Conservation (phyloP, 306 rosid species). For the Castanopsis chinensis region DNA sequence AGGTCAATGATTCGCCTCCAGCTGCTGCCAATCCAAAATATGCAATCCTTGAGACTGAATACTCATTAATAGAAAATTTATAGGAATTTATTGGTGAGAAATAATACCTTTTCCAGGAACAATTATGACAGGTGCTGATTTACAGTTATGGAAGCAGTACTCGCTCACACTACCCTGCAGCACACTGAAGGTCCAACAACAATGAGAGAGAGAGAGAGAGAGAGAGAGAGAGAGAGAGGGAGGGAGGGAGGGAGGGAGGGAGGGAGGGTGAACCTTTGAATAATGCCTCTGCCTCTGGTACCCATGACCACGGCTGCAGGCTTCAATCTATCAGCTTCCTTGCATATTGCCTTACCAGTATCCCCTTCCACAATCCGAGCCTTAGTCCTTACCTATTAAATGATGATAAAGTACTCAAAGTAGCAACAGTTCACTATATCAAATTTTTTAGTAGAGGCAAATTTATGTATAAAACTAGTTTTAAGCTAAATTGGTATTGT, state of each 20-base stretch:
- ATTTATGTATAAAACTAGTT: neutral
- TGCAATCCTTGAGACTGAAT: neutral
- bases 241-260: neutral
- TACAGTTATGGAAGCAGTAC: slow-evolving; percentile 72
- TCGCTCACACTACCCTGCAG: slow-evolving; percentile 87
- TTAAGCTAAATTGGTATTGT: neutral
- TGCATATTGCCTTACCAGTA: slow-evolving; percentile 69
- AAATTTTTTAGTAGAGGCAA: neutral
- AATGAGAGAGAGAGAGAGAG: neutral
- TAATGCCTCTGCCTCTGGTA: slow-evolving; percentile 66
- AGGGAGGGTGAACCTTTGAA: slow-evolving; percentile 47
- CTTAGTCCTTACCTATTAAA: slow-evolving; percentile 52
- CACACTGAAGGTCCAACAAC: slow-evolving; percentile 49
- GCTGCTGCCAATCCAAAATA: slow-evolving; percentile 46
- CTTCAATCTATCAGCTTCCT: slow-evolving; percentile 62
- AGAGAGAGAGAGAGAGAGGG: neutral
- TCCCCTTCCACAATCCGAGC: slow-evolving; percentile 79
- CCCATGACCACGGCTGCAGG: slow-evolving; percentile 78
- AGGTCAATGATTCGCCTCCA: slow-evolving; percentile 62
- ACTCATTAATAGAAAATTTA: neutral
- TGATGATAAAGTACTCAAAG: neutral
- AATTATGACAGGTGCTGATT: slow-evolving; percentile 75
- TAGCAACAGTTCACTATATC: neutral
- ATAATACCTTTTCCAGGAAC: slow-evolving; percentile 77
- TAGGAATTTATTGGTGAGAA: neutral